phyloP scores from a whole-genome alignment of 1,284 basidiomycete species.

The Tranzscheliella williamsii region DNA sequence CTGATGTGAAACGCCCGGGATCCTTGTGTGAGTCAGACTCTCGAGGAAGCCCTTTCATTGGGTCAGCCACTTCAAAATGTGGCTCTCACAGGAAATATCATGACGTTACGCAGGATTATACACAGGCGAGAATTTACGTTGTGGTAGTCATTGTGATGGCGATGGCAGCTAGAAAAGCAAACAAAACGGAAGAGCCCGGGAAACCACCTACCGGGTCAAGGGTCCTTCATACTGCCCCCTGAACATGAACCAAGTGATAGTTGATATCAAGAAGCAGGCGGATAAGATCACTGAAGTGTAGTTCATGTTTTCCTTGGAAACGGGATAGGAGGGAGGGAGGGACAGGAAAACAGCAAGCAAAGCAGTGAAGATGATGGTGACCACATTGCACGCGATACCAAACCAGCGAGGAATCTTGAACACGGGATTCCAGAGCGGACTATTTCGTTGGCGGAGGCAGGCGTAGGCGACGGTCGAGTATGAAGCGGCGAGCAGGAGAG shows the following conservation, averaged over 20 bases:
- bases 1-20: no score
- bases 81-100: no score
- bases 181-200: no score
- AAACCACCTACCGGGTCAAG: neutral
- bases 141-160: no score
- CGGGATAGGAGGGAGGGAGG: constrained; percentile 20
- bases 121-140: no score
- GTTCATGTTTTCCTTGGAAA: constrained; percentile 23
- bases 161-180: no score
- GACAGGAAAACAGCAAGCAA: constrained; percentile 18
- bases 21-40: no score
- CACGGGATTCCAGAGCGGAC: constrained; percentile 1
- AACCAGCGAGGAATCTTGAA: constrained; percentile 13
- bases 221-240: neutral
- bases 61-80: no score
- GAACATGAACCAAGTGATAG: neutral
- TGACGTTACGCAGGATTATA: no score
- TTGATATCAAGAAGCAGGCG: neutral
- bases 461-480: constrained; percentile 19
- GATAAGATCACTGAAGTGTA: constrained; percentile 14
- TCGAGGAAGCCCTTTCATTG: no score
- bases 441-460: constrained; percentile 1
- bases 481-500: constrained; percentile 8
- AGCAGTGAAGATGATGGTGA: constrained; percentile 18
- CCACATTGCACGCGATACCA: constrained; percentile 11